Conservation (phyloP, 805 yeast species). For the Candida multigemmis region DNA sequence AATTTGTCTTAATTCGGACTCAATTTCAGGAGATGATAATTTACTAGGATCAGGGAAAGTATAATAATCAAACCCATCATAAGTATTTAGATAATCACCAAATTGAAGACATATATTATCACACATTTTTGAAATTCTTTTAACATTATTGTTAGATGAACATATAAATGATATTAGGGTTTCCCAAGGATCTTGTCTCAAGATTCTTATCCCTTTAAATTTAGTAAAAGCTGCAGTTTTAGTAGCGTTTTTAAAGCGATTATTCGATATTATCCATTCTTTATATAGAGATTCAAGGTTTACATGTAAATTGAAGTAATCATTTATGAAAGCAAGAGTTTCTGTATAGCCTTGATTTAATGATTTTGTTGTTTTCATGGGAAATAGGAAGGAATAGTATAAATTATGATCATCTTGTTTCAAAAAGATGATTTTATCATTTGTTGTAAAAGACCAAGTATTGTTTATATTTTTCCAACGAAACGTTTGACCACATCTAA, state of each 20-base stretch:
- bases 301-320: slow-evolving; percentile 64
- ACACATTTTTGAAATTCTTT: slow-evolving; percentile 90
- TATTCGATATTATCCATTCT: slow-evolving; percentile 55
- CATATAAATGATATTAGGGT: slow-evolving; percentile 85
- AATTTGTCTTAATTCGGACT: slow-evolving; percentile 31
- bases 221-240: slow-evolving; percentile 20
- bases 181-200: slow-evolving; percentile 97
- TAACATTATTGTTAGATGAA: slow-evolving; percentile 92
- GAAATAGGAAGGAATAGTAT: slow-evolving; percentile 42
- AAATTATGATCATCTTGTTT: slow-evolving; percentile 46
- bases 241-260: slow-evolving; percentile 28
- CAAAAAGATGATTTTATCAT: slow-evolving; percentile 54
- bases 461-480: slow-evolving; percentile 61
- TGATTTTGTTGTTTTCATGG: slow-evolving; percentile 8
- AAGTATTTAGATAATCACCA: slow-evolving; percentile 49
- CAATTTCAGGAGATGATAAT: slow-evolving; percentile 30
- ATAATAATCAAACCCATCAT: slow-evolving; percentile 49
- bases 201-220: slow-evolving; percentile 69
- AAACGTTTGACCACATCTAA: slow-evolving; percentile 82
- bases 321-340: slow-evolving; percentile 38
- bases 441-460: slow-evolving; percentile 58
- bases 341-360: slow-evolving; percentile 9
- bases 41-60: slow-evolving; percentile 66
- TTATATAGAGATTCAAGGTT: slow-evolving; percentile 44
- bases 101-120: slow-evolving; percentile 62